phyloP scores from a whole-genome alignment of 345 rosid species.

The Ceriops decandra region DNA sequence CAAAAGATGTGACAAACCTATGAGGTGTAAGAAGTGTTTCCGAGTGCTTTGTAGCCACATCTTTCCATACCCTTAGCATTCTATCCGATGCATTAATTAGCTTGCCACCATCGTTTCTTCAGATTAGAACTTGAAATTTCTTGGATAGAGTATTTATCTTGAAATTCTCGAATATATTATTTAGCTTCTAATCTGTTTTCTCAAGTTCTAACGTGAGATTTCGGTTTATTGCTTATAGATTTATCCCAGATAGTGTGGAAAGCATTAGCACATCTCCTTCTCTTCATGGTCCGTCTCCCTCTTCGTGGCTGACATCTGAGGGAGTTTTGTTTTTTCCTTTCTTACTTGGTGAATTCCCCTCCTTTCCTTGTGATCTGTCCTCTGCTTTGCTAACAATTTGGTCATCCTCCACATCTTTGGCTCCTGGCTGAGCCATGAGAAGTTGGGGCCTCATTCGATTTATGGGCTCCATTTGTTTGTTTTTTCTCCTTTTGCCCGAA shows the following conservation, averaged over 20 bases:
- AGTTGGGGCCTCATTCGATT: conserved; percentile 16
- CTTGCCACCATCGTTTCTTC: not conserved
- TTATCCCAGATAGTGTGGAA: too few species aligned
- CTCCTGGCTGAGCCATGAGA: conserved; percentile 36
- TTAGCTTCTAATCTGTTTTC: too few species aligned
- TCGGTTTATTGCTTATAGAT: too few species aligned
- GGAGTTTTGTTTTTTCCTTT: not conserved
- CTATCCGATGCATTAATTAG: not conserved
- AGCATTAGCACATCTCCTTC: not conserved
- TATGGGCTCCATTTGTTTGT: conserved; percentile 26
- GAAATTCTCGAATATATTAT: too few species aligned
- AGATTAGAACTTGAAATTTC: too few species aligned
- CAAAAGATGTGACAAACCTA: too few species aligned
- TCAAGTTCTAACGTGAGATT: too few species aligned
- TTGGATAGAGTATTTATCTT: too few species aligned
- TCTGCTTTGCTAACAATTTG: conserved; percentile 8
- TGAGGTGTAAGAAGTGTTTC: not conserved
- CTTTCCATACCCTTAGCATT: not conserved
- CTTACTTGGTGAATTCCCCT: not conserved
- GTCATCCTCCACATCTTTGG: not conserved
- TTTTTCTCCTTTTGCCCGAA: conserved; percentile 20
- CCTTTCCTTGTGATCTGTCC: not conserved
- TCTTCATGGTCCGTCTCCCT: not conserved
- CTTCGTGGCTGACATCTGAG: not conserved
- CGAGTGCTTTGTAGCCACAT: not conserved